phyloP scores from a whole-genome alignment of 331 rosid species.

The Rhamnella rubrinervis region DNA sequence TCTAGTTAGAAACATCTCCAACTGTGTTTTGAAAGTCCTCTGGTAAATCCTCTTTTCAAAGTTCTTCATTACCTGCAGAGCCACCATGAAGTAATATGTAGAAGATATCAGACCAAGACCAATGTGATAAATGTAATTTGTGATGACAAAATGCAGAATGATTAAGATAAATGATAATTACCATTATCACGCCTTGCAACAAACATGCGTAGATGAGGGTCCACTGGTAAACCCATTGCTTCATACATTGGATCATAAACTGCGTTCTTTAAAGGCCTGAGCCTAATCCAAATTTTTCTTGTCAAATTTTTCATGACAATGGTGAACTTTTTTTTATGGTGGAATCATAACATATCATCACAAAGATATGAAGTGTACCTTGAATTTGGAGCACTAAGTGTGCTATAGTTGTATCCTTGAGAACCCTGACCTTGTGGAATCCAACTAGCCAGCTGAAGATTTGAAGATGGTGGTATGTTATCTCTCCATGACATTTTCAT shows the following conservation, averaged over 20 bases:
- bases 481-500: neutral
- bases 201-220: conserved; percentile 43
- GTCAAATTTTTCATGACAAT: neutral
- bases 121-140: neutral
- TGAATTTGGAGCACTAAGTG: neutral
- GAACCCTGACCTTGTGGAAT: neutral
- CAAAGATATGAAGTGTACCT: neutral
- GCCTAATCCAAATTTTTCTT: neutral
- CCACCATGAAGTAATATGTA: conserved; percentile 2
- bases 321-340: neutral
- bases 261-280: conserved; percentile 20
- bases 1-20: neutral
- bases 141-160: no score
- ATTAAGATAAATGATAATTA: neutral
- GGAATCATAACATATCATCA: neutral
- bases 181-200: conserved; percentile 22
- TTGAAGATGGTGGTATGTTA: neutral
- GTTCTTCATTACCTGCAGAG: neutral
- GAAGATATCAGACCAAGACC: neutral
- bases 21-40: neutral
- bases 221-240: conserved; percentile 41
- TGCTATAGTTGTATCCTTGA: neutral
- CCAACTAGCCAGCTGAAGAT: conserved; percentile 14
- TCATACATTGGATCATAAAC: conserved; percentile 42
- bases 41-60: neutral